A percentile compares a stretch with the other conserved stretches of the same genome.
Conservation (phyloP, 148 eudicot genomes). For the Drosera capensis region DNA sequence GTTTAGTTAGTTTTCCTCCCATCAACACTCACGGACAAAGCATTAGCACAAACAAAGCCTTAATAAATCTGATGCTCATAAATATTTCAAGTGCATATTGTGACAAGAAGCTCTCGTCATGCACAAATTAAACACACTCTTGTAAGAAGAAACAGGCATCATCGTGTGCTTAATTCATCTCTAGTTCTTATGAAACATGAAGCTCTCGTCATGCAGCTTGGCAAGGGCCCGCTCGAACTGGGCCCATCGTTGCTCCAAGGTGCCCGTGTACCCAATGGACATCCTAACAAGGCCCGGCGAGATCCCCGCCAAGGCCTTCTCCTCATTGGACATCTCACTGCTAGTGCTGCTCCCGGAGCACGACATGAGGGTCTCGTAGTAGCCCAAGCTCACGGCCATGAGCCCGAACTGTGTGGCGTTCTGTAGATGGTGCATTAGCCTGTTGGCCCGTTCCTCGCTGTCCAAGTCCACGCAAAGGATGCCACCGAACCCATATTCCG, state of each 20-base stretch:
- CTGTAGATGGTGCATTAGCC: conserved; percentile 64
- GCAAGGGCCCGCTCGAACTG: conserved; percentile 69
- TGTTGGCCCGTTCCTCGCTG: conserved; percentile 58
- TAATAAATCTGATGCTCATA: too few relatives aligned
- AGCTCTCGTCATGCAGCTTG: conserved; percentile 26
- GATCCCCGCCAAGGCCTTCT: conserved; percentile 66
- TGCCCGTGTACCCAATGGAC: conserved; percentile 78
- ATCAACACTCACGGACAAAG: too few relatives aligned
- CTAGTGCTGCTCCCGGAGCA: conserved; percentile 90
- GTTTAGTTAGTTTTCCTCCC: too few relatives aligned
- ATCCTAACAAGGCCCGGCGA: conserved; percentile 80
- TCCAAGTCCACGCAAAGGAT: conserved; percentile 80
- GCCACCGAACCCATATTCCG: conserved; percentile 75
- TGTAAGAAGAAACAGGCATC: too few relatives aligned
- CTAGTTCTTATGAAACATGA: conserved; percentile 9
- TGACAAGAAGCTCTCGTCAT: too few relatives aligned
- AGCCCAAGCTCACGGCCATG: conserved; percentile 93
- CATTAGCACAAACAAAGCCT: too few relatives aligned
- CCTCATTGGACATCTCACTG: conserved; percentile 68
- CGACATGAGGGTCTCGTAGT: conserved; percentile 93
- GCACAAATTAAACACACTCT: too few relatives aligned
- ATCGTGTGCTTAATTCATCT: too few relatives aligned
- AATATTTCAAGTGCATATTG: too few relatives aligned
- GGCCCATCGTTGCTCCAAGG: conserved; percentile 80
- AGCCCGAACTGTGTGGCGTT: conserved; percentile 70